These are phyloP conservation scores for Cytospora leucostoma DNA, from an alignment of 2,329 filamentous ascomycete species.

Conservation along the genomic window DNA sequence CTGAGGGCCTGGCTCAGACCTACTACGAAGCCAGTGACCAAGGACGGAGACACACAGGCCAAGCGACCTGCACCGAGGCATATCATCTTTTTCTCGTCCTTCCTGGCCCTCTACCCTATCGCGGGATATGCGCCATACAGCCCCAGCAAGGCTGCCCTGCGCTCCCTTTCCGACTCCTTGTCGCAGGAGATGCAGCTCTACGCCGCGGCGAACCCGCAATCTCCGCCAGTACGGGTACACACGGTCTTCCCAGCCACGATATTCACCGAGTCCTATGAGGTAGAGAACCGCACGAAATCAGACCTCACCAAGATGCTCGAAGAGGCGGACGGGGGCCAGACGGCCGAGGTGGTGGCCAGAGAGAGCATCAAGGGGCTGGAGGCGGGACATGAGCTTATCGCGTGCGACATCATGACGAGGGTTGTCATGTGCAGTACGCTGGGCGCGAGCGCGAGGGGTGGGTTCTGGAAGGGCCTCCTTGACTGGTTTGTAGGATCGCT, in stretches of 20 bases:
- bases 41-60: background rate
- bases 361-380: constrained; percentile 61
- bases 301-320: constrained; percentile 42
- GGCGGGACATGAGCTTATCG: constrained; percentile 62
- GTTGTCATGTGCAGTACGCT: constrained; percentile 53
- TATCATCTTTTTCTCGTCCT: constrained; percentile 68
- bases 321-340: constrained; percentile 40
- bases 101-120: constrained; percentile 61
- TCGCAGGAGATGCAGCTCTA: constrained; percentile 57
- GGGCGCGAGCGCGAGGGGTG: constrained; percentile 37
- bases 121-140: constrained; percentile 67
- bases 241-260: constrained; percentile 68
- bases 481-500: constrained; percentile 41
- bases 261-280: constrained; percentile 53
- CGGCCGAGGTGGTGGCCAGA: constrained; percentile 60
- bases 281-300: constrained; percentile 41
- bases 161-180: constrained; percentile 64
- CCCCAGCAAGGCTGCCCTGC: constrained; percentile 67
- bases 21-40: background rate
- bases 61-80: constrained; percentile 46
- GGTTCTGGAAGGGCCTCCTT: constrained; percentile 34
- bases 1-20: constrained; percentile 36
- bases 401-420: constrained; percentile 59
- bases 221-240: constrained; percentile 56
- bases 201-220: constrained; percentile 33